Evolutionary conservation across 495 filamentous ascomycete genomes (phyloP).

Genomic region (Polyplosphaeria fusca): DNA sequence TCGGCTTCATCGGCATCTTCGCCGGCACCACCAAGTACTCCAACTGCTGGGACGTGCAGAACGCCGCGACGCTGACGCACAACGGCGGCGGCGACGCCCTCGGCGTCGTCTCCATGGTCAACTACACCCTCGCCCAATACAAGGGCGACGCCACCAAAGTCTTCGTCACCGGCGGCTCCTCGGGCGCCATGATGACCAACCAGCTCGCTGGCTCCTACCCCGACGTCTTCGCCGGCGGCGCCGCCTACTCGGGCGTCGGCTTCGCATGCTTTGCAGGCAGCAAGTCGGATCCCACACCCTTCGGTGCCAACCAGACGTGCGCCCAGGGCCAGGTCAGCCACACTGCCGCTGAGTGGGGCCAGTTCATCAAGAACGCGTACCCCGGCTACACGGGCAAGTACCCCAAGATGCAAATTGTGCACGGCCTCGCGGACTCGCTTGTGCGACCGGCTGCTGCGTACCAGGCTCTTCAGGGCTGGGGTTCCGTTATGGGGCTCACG

Average conservation of each 20-base stretch:
- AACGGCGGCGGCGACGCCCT: slow-evolving; percentile 58
- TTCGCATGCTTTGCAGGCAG: slow-evolving; percentile 49
- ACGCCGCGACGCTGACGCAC: slow-evolving; percentile 51
- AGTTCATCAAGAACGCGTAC: slow-evolving; percentile 45
- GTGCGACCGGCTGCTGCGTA: slow-evolving; percentile 12
- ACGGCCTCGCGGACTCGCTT: slow-evolving; percentile 51
- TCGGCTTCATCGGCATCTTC: slow-evolving; percentile 56
- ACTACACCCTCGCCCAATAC: slow-evolving; percentile 50
- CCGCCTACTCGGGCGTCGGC: slow-evolving; percentile 51
- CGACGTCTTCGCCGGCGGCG: slow-evolving; percentile 51
- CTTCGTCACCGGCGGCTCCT: slow-evolving; percentile 55
- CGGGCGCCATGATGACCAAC: slow-evolving; percentile 59
- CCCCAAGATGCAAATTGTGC: slow-evolving; percentile 48
- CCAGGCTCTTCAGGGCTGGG: slow-evolving; percentile 55
- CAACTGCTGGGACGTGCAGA: slow-evolving; percentile 62
- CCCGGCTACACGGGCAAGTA: slow-evolving; percentile 47
- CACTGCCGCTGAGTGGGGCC: slow-evolving; percentile 48
- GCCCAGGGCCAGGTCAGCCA: slow-evolving; percentile 45
- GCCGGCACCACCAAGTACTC: slow-evolving; percentile 49
- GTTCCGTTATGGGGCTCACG: slow-evolving; percentile 46
- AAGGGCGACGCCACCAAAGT: slow-evolving; percentile 48
- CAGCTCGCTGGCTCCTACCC: slow-evolving; percentile 28
- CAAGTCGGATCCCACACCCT: slow-evolving; percentile 32
- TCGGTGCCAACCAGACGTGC: slow-evolving; percentile 43
- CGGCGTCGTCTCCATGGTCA: slow-evolving; percentile 62